Evolutionary conservation across 495 filamentous ascomycete species (phyloP).

Genomic region (Hyphodiscus hymeniophilus): DNA sequence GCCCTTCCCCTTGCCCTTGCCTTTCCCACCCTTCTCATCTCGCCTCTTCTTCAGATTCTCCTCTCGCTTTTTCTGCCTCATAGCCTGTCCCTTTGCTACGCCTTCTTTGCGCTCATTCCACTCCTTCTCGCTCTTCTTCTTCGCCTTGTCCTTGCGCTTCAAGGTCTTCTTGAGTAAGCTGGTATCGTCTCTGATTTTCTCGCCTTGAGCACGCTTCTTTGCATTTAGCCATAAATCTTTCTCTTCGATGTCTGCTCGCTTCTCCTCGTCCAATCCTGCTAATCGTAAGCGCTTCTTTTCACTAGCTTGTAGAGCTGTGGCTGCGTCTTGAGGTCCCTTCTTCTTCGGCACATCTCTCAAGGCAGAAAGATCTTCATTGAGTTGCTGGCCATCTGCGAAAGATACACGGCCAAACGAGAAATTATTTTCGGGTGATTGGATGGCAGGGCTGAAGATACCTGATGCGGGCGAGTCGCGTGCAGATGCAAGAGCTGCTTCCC

Average conservation of each 20-base stretch:
- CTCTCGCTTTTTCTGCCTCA: conserved; percentile 80
- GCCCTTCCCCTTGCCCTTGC: conserved; percentile 52
- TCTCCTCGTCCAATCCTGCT: conserved; percentile 59
- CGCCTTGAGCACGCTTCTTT: conserved; percentile 78
- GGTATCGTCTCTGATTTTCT: conserved; percentile 83
- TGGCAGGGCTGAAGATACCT: conserved; percentile 57
- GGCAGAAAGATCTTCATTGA: conserved; percentile 56
- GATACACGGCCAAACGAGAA: conserved; percentile 82
- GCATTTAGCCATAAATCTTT: conserved; percentile 94
- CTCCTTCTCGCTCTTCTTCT: conserved; percentile 82
- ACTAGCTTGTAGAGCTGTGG: conserved; percentile 60
- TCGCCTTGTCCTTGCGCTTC: conserved; percentile 82
- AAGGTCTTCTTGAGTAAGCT: conserved; percentile 88
- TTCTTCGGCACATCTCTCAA: conserved; percentile 49
- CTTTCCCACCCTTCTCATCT: conserved; percentile 61
- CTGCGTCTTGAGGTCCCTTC: conserved; percentile 72
- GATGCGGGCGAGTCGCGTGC: conserved; percentile 46
- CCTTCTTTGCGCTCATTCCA: conserved; percentile 78
- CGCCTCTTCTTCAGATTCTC: conserved; percentile 77
- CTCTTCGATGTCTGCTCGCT: conserved; percentile 77
- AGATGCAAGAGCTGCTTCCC: conserved; percentile 60
- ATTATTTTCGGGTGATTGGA: conserved; percentile 48
- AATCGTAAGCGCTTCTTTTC: conserved; percentile 67
- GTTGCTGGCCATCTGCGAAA: conserved; percentile 74
- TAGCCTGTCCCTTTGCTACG: conserved; percentile 65